Percentiles rank a stretch among this genome's conserved stretches.
Evolutionary conservation across 768 basidiomycete genomes (phyloP).

Genomic region (Tulasnella sp.): DNA sequence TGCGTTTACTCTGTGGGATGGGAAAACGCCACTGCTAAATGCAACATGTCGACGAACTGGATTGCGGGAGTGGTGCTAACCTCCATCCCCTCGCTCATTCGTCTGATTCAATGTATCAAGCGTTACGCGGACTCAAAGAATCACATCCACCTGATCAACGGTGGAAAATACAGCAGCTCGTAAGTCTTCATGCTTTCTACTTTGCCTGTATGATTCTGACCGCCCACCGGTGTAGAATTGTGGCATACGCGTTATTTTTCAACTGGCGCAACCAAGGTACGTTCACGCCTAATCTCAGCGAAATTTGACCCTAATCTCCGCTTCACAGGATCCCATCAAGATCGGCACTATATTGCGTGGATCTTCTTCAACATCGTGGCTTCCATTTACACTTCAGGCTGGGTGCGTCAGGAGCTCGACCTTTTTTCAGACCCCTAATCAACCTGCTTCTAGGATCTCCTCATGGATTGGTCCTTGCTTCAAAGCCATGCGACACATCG

Average conservation of each 20-base stretch:
- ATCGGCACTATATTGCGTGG: slow-evolving; percentile 53
- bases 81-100: slow-evolving; percentile 57
- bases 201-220: slow-evolving; percentile 19
- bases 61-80: slow-evolving; percentile 46
- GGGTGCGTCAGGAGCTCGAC: slow-evolving; percentile 48
- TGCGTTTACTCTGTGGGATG: slow-evolving; percentile 60
- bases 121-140: slow-evolving; percentile 74
- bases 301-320: slow-evolving; percentile 2
- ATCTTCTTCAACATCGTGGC: slow-evolving; percentile 50
- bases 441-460: slow-evolving; percentile 46
- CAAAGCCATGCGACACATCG: slow-evolving; percentile 42
- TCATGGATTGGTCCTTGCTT: slow-evolving; percentile 89
- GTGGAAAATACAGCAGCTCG: slow-evolving; percentile 54
- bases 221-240: slow-evolving; percentile 34
- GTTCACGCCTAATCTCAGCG: not conserved
- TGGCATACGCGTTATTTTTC: slow-evolving; percentile 56
- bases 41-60: slow-evolving; percentile 47
- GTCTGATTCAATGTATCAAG: slow-evolving; percentile 75
- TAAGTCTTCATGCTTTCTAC: not conserved
- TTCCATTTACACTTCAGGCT: slow-evolving; percentile 59
- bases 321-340: slow-evolving; percentile 27
- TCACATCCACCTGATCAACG: slow-evolving; percentile 78
- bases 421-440: not conserved
- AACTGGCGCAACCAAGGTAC: slow-evolving; percentile 63
- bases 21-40: slow-evolving; percentile 34